Evolutionary conservation across 495 filamentous ascomycete species (phyloP), one percentile per base, ranked within the genome.

Genomic region (Penicillium fimorum): DNA sequence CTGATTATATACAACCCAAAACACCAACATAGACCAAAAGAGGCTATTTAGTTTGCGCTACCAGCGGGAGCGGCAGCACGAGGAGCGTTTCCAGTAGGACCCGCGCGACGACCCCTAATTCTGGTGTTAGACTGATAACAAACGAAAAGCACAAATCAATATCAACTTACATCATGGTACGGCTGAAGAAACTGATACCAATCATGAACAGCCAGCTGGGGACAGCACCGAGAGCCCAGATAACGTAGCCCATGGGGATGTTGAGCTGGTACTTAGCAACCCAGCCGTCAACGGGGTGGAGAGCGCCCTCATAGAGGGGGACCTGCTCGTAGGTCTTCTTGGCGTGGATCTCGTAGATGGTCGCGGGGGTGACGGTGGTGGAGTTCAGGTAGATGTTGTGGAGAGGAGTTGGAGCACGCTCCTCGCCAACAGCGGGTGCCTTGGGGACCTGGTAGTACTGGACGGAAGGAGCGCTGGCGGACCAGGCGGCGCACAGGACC

Each of bases 401-500:
- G 53, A 90, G 77, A 52, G 74, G 69, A 41, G 75, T 77, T 8
- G 70, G 59, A 5, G 71, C 64, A 20, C 68, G 71, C 47, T 69
- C 69, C 52, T 74, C 70, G 41, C 72, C 76, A 13, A 59, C 57
- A 10, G 61, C 53, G 37, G 65, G 67, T 18, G 87, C 80, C 64
- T 88, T 76, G 12, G 88, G 84, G 50, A 95, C 71, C 59, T 88
- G 77, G 61, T 90, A 82, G 70, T 91, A 79, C 83, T 85, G 91
- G 56, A 94, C 70, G 24, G 79, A 73, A 17, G 90, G 89, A 24
- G 87, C 78, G 49, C 81, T 84, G 50, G 87, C 83, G 45, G 84
- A 84, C 92, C 90, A 95, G 50, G 77, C 72, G 65, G 90, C 85
- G 82, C 92, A 97, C 32, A 97, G 86, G 33, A 94, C 79, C 41